Evolutionary conservation across 148 eudicot genomes (phyloP).

Genomic region (Nyssa sinensis): DNA sequence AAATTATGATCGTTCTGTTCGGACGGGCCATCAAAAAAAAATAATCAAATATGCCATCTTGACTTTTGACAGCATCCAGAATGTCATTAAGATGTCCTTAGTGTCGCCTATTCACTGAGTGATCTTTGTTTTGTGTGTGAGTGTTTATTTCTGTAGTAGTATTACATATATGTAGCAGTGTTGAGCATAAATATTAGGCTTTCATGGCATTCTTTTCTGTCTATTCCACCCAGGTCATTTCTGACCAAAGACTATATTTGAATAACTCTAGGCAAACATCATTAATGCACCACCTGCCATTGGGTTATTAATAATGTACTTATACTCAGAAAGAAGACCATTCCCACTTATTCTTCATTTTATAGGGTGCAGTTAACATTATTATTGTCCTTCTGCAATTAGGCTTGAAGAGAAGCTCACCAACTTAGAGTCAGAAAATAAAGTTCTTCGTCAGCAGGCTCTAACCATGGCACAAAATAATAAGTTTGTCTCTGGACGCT

Average conservation of each 20-base stretch:
- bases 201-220: neutral
- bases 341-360: conserved; percentile 6
- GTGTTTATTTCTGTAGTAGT: no score
- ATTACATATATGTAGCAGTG: neutral
- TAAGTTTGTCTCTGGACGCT: conserved; percentile 59
- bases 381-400: conserved; percentile 24
- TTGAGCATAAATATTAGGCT: neutral
- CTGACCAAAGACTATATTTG: neutral
- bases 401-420: conserved; percentile 86
- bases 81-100: no score
- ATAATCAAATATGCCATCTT: no score
- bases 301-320: conserved; percentile 1
- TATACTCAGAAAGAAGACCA: neutral
- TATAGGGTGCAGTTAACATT: conserved; percentile 24
- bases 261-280: neutral
- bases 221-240: neutral
- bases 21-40: no score
- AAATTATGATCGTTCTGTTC: no score
- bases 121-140: no score
- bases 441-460: conserved; percentile 87
- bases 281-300: neutral
- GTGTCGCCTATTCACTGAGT: no score
- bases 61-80: no score
- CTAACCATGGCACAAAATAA: conserved; percentile 74
- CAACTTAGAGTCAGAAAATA: conserved; percentile 80